phyloP scores from a whole-genome alignment of 116 monocot species.

The Cymodocea nodosa region DNA sequence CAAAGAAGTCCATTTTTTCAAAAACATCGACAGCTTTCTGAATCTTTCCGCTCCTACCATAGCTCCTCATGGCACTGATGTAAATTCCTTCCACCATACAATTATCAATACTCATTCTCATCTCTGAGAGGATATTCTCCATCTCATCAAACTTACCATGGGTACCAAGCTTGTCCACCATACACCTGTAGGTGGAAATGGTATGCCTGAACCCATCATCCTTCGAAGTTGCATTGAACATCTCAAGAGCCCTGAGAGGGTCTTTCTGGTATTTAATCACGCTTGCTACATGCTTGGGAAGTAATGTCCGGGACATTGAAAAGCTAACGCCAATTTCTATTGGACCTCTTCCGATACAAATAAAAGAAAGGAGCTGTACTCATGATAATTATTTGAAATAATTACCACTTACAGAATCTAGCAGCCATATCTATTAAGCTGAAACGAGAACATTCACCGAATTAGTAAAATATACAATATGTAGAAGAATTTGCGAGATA shows the following conservation, averaged over 20 bases:
- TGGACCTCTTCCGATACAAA: no score
- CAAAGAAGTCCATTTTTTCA: conserved; percentile 83
- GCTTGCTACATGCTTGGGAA: conserved; percentile 45
- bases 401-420: no score
- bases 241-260: conserved; percentile 53
- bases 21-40: conserved; percentile 74
- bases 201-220: conserved; percentile 55
- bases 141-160: conserved; percentile 57
- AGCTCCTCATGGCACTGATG: conserved; percentile 44
- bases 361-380: no score
- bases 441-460: neutral
- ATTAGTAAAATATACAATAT: neutral
- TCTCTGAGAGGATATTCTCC: conserved; percentile 55
- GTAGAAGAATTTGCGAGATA: no score
- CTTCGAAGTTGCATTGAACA: conserved; percentile 44
- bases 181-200: conserved; percentile 44
- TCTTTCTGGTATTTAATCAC: conserved; percentile 55
- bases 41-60: conserved; percentile 45
- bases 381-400: no score
- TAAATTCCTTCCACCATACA: conserved; percentile 42
- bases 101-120: conserved; percentile 33
- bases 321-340: no score
- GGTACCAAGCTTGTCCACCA: conserved; percentile 51
- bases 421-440: no score
- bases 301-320: conserved; percentile 6